phyloP scores from a whole-genome alignment of 1,139 yeast species.

The Wickerhamomyces sp. region DNA sequence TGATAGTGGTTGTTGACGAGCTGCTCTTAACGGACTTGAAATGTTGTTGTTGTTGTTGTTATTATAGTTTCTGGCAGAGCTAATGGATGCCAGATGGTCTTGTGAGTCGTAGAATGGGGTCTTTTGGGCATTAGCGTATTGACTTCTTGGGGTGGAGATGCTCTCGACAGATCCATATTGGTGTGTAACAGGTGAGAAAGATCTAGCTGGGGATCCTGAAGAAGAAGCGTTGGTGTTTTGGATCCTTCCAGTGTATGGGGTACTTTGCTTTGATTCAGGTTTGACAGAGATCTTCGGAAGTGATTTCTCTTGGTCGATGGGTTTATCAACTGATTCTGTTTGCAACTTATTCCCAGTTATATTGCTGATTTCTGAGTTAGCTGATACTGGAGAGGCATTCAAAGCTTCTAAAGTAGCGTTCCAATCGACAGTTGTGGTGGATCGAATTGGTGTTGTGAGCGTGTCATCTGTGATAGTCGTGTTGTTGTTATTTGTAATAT shows the following conservation, averaged over 20 bases:
- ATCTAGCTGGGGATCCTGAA: background rate
- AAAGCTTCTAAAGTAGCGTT: conserved; percentile 19
- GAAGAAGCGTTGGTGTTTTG: conserved; percentile 4
- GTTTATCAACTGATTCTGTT: background rate
- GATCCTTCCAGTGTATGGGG: conserved; percentile 17
- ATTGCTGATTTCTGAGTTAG: background rate
- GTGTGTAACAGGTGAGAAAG: conserved; percentile 6
- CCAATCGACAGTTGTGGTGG: conserved; percentile 17
- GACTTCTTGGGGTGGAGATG: background rate
- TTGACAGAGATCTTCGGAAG: background rate
- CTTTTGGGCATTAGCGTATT: background rate
- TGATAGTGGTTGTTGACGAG: background rate
- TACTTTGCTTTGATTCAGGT: conserved; percentile 4
- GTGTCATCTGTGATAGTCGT: too few species aligned
- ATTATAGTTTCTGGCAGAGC: too few species aligned
- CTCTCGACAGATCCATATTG: background rate
- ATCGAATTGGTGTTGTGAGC: conserved; percentile 8
- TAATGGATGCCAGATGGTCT: too few species aligned
- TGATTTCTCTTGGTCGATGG: background rate
- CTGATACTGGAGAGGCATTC: conserved; percentile 8
- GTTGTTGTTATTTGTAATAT: too few species aligned
- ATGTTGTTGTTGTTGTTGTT: too few species aligned
- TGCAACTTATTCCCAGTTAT: background rate
- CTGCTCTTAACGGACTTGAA: background rate
- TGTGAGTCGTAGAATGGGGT: too few species aligned